Evolutionary conservation across 768 basidiomycete genomes (phyloP).

Genomic region (Suillus clintonianus): DNA sequence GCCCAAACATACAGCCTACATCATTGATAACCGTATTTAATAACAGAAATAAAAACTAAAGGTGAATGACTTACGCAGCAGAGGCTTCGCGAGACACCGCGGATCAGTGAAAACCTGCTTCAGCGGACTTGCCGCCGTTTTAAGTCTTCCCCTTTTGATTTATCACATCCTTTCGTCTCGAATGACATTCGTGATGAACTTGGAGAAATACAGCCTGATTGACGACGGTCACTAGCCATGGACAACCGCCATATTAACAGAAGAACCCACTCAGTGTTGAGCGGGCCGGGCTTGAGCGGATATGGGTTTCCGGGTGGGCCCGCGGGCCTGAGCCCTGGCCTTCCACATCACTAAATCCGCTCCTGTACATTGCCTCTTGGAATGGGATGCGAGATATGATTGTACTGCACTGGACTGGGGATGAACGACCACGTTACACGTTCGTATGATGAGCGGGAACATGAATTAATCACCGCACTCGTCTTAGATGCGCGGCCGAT

Average conservation of each 20-base stretch:
- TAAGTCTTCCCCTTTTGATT: conserved; percentile 14
- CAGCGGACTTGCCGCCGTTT: conserved; percentile 21
- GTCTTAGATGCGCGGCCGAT: conserved; percentile 9
- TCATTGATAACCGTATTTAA: neutral
- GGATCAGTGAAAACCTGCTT: conserved; percentile 19
- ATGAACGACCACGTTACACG: no score
- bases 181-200: conserved; percentile 29
- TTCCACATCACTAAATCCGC: no score
- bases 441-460: no score
- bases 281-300: no score
- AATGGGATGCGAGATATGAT: no score
- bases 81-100: conserved; percentile 21
- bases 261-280: no score
- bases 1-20: conserved; percentile 33
- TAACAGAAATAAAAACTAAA: neutral
- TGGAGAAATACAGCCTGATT: conserved; percentile 28
- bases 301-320: no score
- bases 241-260: conserved; percentile 24
- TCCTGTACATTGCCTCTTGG: neutral
- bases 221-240: conserved; percentile 32
- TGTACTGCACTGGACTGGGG: no score
- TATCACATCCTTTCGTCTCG: conserved; percentile 29
- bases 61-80: conserved; percentile 22
- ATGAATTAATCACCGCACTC: no score
- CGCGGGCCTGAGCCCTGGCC: no score